These are phyloP conservation scores for Arthrobotrys megalospora DNA, from an alignment of 2,329 filamentous ascomycete genomes.

Conservation along the genomic window DNA sequence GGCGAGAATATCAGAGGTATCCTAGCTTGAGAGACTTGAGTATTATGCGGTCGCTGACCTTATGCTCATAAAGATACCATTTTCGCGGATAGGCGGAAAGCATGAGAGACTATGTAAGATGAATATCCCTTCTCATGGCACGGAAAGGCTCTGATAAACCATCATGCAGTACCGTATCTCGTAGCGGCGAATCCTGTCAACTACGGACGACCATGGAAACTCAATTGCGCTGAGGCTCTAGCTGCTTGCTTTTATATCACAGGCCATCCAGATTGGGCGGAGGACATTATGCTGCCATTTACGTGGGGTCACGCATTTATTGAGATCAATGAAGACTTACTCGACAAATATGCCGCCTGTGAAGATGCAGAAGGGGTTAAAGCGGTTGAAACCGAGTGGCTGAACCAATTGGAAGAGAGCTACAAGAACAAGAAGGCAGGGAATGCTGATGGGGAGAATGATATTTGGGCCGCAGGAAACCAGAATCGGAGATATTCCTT, in stretches of 20 bases:
- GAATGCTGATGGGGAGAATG: conserved; percentile 74
- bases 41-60: background rate
- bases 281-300: conserved; percentile 85
- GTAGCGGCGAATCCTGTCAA: conserved; percentile 98
- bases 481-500: conserved; percentile 78
- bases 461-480: conserved; percentile 93
- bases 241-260: conserved; percentile 95
- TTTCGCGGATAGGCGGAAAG: conserved; percentile 90
- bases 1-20: conserved; percentile 89
- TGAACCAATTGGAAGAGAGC: conserved; percentile 89
- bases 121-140: background rate
- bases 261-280: conserved; percentile 90
- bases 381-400: conserved; percentile 86
- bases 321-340: conserved; percentile 86
- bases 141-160: background rate
- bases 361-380: conserved; percentile 86
- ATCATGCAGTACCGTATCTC: conserved; percentile 81
- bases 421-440: conserved; percentile 84
- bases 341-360: conserved; percentile 89
- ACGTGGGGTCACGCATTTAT: conserved; percentile 90
- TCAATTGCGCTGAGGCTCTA: conserved; percentile 96
- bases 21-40: background rate
- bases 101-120: conserved; percentile 80
- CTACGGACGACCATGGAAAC: conserved; percentile 92
- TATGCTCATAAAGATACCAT: conserved; percentile 71